Evolutionary conservation across 2,329 filamentous ascomycete genomes (phyloP).

Genomic region (Pyrenophora teres): DNA sequence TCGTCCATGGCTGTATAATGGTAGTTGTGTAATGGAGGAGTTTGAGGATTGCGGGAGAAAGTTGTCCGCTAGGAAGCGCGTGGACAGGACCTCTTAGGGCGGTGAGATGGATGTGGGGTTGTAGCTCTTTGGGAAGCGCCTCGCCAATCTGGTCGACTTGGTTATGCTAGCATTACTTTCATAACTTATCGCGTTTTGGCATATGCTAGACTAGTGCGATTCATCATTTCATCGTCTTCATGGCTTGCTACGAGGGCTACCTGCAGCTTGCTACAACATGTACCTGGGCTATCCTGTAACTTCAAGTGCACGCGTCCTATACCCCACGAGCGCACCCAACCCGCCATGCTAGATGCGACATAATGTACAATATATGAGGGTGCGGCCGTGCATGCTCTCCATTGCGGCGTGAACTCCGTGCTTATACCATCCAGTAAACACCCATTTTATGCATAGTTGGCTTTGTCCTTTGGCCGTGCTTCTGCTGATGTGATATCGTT

Average conservation of each 20-base stretch:
- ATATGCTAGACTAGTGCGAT: slow-evolving; percentile 13
- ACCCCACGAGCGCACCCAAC: no score
- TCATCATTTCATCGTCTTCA: slow-evolving; percentile 12
- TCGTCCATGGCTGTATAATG: slow-evolving; percentile 76
- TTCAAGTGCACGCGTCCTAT: not conserved
- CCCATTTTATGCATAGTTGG: slow-evolving; percentile 16
- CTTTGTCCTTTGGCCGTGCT: slow-evolving; percentile 20
- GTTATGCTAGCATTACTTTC: slow-evolving; percentile 17
- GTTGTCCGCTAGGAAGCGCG: slow-evolving; percentile 27
- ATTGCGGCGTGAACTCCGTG: not conserved
- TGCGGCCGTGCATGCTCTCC: no score
- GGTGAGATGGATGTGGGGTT: slow-evolving; percentile 36
- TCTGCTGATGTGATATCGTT: not conserved
- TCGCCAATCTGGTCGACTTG: slow-evolving; percentile 24
- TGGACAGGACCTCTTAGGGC: slow-evolving; percentile 23
- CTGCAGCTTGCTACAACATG: slow-evolving; percentile 6
- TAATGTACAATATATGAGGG: not conserved
- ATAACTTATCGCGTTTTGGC: slow-evolving; percentile 12
- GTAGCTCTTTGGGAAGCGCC: slow-evolving; percentile 36
- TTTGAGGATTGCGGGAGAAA: slow-evolving; percentile 27
- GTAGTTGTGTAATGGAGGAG: slow-evolving; percentile 18
- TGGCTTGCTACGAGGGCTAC: slow-evolving; percentile 3
- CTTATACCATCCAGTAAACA: not conserved
- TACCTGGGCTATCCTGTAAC: not conserved
- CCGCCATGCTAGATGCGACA: no score